Conservation (phyloP, 2,329 filamentous ascomycete genomes). For the Bimuria novae-zelandiae region DNA sequence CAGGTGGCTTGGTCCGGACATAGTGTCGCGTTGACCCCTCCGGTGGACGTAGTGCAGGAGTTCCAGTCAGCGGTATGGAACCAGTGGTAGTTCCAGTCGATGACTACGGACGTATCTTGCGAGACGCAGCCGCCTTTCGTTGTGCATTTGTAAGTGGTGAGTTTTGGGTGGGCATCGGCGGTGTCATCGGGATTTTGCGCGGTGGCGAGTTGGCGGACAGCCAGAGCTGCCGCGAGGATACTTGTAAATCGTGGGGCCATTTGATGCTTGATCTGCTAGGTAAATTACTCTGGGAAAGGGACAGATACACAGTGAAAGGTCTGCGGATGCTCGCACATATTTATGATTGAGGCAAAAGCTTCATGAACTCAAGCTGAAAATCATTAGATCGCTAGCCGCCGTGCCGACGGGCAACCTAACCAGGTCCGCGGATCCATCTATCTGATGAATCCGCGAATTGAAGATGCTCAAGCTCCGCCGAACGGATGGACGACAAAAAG, state of each 20-base stretch:
- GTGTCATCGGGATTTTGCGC: slow-evolving; percentile 23
- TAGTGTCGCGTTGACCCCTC: background rate
- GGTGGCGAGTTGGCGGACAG: background rate
- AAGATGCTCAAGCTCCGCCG: background rate
- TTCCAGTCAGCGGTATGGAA: slow-evolving; percentile 47
- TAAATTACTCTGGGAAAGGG: background rate
- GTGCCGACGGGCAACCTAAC: background rate
- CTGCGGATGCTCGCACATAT: background rate
- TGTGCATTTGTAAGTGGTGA: slow-evolving; percentile 39
- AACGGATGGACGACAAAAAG: background rate
- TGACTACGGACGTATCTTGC: slow-evolving; percentile 36
- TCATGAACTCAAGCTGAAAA: background rate
- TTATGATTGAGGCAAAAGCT: background rate
- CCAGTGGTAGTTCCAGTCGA: slow-evolving; percentile 56
- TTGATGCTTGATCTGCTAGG: background rate
- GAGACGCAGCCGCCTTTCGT: slow-evolving; percentile 33
- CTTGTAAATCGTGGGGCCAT: background rate
- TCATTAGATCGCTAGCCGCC: background rate
- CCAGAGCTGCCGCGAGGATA: background rate
- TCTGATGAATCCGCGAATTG: slow-evolving; percentile 2
- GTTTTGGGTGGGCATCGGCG: slow-evolving; percentile 40
- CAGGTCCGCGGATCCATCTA: background rate
- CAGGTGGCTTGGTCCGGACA: slow-evolving; percentile 46
- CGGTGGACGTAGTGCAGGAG: slow-evolving; percentile 24
- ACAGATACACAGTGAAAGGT: too few species aligned